Evolutionary conservation across 352 stramenopile species (phyloP), one percentile per base, ranked within the genome.

Genomic region (Pythium coloratum): DNA sequence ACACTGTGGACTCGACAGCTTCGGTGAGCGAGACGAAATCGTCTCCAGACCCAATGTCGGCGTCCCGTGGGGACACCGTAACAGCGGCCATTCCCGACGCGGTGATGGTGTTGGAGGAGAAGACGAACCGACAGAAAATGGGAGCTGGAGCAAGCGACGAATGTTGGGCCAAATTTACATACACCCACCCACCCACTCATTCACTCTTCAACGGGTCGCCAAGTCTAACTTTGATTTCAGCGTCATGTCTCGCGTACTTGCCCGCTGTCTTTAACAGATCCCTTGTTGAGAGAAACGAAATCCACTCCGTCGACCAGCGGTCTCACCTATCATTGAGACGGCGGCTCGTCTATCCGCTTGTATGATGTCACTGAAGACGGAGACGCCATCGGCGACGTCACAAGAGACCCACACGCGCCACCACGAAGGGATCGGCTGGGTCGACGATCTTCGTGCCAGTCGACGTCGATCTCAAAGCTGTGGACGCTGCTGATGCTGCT

Each of bases 1-100:
- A 71, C 26, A 60, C 56, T 8, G 38, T 64, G 3, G 47, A 47
- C 1, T 64, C 26, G 16, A 64, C 53, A 9, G 40, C 61, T 26
- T 33, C 20, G 32, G 26, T 9, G 30, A 28, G 14, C 5, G 18
- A 14, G 14, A 32, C 5, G 9, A 14, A 7, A 12, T 12, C 30
- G 5, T n/a, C 13, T 7, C 3, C 4, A 49, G 30, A 3, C 6
- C 13, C 46, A 8, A 30, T 58, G 28, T 30, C 28, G 40, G 42
- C 14, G 30, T 28, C 49, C 9, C 33, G 44, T 6, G 44, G 49
- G 9, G 40, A 18, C 58, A 30, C 28, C 28, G 28, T 30, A 30
- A 30, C 28, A 30, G 28, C 2, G 28, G 28, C 3, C 28, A 30
- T 30, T 30, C 2, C 28, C 28, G 28, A 30, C 28, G 28, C 12